Evolutionary conservation across 306 rosid genomes (phyloP), one percentile per base, ranked within the genome.

Genomic region (Prosopis cineraria): DNA sequence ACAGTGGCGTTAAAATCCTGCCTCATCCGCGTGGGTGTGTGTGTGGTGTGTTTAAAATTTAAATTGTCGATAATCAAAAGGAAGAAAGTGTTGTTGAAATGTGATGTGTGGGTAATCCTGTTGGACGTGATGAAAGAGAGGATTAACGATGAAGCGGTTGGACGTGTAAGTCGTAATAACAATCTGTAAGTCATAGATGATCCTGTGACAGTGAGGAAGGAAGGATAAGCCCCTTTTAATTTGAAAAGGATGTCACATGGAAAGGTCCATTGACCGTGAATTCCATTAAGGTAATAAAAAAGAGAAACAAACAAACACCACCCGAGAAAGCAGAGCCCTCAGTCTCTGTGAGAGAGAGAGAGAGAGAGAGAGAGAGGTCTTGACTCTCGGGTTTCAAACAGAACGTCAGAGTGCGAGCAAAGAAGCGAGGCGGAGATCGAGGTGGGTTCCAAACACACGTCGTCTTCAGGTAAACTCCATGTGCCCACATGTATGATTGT

Each of bases 381-480:
- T n/a, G n/a, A n/a, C n/a, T 69, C 24, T 17, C 59, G 72, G 62
- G 63, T 50, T 37, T 37, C 40, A 4, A 7, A 37, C 40, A 9
- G 16, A 22, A n/a, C 1, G 59, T 20, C 5, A 22, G 30, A 53
- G 6, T 30, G 30, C 60, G 0, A 22, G 14, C 25, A 25, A 56
- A 56, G 64, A 25, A 56, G 33, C 64, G 22, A 60, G 66, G 37
- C 8, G 37, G 8, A 27, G 37, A 29, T 20, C 66, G 43, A 77
- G 80, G 90, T 82, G 86, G 88, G 91, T 85, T 91, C 85, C 88
- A 86, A 89, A 78, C 93, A 90, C 86, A 85, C 91, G 94, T 94
- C 96, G 87, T 89, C 84, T 74, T 92, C 93, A 85, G 93, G 89
- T 88, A 87, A 89, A 84, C 87, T 92, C 97, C 98, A 94, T 90